A percentile compares a stretch with the other conserved stretches of the same genome.
Evolutionary conservation across 768 basidiomycete genomes (phyloP).

Genomic region (Zangia roseola): DNA sequence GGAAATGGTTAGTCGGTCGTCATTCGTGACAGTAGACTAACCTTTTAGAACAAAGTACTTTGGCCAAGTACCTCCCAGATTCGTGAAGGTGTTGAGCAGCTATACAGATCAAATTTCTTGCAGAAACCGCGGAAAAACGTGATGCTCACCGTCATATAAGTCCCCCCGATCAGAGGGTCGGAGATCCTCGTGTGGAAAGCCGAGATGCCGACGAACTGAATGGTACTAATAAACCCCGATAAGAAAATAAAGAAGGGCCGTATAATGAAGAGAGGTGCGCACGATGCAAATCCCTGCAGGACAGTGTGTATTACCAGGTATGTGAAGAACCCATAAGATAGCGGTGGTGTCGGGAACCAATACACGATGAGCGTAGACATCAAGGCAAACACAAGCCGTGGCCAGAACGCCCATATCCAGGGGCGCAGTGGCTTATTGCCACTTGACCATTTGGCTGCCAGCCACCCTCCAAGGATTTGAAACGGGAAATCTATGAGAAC

Average conservation of each 20-base stretch:
- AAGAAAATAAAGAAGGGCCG: not conserved
- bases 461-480: slow-evolving; percentile 92
- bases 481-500: slow-evolving; percentile 98
- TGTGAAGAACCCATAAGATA: slow-evolving; percentile 73
- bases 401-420: slow-evolving; percentile 93
- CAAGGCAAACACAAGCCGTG: slow-evolving; percentile 70
- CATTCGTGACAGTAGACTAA: slow-evolving; percentile 15
- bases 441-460: slow-evolving; percentile 88
- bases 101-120: slow-evolving; percentile 31
- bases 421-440: slow-evolving; percentile 78
- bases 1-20: slow-evolving; percentile 8
- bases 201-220: slow-evolving; percentile 99
- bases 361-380: slow-evolving; percentile 76
- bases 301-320: slow-evolving; percentile 83
- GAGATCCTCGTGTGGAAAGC: slow-evolving; percentile 97
- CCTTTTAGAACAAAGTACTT: slow-evolving; percentile 95
- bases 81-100: slow-evolving; percentile 93
- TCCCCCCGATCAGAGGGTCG: slow-evolving; percentile 95
- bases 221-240: slow-evolving; percentile 55
- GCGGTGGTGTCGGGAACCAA: slow-evolving; percentile 78
- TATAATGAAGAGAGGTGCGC: slow-evolving; percentile 29
- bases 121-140: not conserved
- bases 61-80: slow-evolving; percentile 98
- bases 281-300: slow-evolving; percentile 82
- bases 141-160: slow-evolving; percentile 91